These are phyloP conservation scores for Candida coleopterorum DNA, from an alignment of 805 yeast genomes.

Conservation along the genomic window DNA sequence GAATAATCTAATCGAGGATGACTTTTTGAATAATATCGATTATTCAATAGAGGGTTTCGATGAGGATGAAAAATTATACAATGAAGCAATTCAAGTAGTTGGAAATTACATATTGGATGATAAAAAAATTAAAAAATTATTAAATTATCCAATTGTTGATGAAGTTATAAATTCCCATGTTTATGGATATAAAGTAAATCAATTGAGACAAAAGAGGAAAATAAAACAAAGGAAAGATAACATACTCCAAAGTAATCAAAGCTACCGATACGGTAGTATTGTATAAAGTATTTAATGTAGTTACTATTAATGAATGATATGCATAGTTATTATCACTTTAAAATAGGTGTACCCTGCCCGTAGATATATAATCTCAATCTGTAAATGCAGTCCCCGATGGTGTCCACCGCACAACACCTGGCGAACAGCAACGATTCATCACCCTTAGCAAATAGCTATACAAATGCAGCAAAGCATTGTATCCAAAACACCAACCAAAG, in stretches of 20 bases:
- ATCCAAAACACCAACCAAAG: too few relatives aligned
- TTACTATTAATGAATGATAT: background rate
- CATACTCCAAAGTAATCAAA: constrained; percentile 9
- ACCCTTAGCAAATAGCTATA: too few relatives aligned
- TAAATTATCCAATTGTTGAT: constrained; percentile 43
- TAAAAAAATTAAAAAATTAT: constrained; percentile 26
- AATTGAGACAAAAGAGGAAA: constrained; percentile 20
- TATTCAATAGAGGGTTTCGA: constrained; percentile 24
- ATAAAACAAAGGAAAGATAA: constrained; percentile 4
- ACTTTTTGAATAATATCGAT: constrained; percentile 17
- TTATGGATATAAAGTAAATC: constrained; percentile 38
- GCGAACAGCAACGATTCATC: too few relatives aligned
- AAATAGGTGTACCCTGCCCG: too few relatives aligned
- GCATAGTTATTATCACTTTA: too few relatives aligned
- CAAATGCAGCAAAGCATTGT: too few relatives aligned
- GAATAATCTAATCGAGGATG: constrained; percentile 5
- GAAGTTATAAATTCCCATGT: constrained; percentile 36
- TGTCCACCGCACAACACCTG: too few relatives aligned
- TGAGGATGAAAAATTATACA: constrained; percentile 34
- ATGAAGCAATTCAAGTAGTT: constrained; percentile 24
- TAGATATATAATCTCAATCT: too few relatives aligned
- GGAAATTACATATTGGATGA: constrained; percentile 33
- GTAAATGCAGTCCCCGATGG: too few relatives aligned
- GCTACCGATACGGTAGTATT: constrained; percentile 24
- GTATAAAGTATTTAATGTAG: constrained; percentile 13